Conservation (phyloP, 2,329 filamentous ascomycete genomes). For the Cercospora brassicicola region DNA sequence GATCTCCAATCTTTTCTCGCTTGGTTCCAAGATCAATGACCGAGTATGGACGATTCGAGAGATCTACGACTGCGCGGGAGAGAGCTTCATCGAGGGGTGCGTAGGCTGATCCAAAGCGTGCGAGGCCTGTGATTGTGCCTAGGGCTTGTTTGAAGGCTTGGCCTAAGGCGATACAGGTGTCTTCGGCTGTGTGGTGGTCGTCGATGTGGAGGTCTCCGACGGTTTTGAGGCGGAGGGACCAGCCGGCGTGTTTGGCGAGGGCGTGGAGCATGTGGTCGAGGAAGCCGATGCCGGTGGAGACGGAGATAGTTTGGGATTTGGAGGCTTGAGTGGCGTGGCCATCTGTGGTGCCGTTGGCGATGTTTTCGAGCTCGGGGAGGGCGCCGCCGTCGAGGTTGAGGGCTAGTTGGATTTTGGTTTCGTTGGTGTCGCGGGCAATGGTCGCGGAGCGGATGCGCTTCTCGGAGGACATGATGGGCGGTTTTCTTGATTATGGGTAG, state of each 20-base stretch:
- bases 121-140: slow-evolving; percentile 74
- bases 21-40: slow-evolving; percentile 81
- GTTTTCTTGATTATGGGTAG: background rate
- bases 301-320: slow-evolving; percentile 78
- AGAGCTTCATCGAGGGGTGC: slow-evolving; percentile 93
- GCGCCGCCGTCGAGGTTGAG: slow-evolving; percentile 90
- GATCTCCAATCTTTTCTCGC: slow-evolving; percentile 89
- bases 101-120: slow-evolving; percentile 88
- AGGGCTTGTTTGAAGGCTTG: slow-evolving; percentile 77
- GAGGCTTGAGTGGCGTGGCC: slow-evolving; percentile 80
- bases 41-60: slow-evolving; percentile 85
- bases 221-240: slow-evolving; percentile 81
- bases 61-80: slow-evolving; percentile 88
- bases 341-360: slow-evolving; percentile 60
- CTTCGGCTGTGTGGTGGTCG: slow-evolving; percentile 97
- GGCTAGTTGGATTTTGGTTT: slow-evolving; percentile 92
- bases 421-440: slow-evolving; percentile 88
- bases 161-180: slow-evolving; percentile 89
- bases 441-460: slow-evolving; percentile 64
- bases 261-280: slow-evolving; percentile 99
- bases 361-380: slow-evolving; percentile 39
- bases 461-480: slow-evolving; percentile 30
- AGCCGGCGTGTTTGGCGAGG: slow-evolving; percentile 90
- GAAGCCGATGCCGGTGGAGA: slow-evolving; percentile 95
- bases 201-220: slow-evolving; percentile 93